Conservation (phyloP, 1,139 yeast genomes). For the Sugiyamaella xylanicola region DNA sequence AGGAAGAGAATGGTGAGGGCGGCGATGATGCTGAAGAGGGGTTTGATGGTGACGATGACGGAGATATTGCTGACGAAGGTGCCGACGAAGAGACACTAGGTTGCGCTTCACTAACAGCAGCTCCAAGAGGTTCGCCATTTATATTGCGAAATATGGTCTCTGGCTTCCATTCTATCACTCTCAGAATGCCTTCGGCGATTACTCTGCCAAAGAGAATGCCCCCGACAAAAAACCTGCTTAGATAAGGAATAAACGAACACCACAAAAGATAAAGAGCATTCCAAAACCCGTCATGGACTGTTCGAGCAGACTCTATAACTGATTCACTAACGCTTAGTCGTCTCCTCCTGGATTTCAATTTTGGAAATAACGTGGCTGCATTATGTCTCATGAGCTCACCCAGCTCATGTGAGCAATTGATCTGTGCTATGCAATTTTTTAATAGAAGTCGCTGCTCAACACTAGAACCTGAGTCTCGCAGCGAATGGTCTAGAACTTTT, state of each 20-base stretch:
- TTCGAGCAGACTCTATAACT: slow-evolving; percentile 34
- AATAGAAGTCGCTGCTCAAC: slow-evolving; percentile 24
- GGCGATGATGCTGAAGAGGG: no score
- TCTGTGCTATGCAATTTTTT: slow-evolving; percentile 38
- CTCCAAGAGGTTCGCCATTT: no score
- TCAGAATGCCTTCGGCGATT: slow-evolving; percentile 43
- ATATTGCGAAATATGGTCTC: slow-evolving; percentile 15
- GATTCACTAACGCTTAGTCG: slow-evolving; percentile 34
- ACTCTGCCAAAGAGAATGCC: slow-evolving; percentile 31
- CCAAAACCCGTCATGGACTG: slow-evolving; percentile 31
- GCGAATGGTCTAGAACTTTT: slow-evolving; percentile 30
- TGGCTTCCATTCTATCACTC: slow-evolving; percentile 44
- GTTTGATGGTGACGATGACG: no score
- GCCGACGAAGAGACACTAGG: no score
- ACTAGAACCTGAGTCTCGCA: slow-evolving; percentile 14
- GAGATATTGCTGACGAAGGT: no score
- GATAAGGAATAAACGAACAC: slow-evolving; percentile 24
- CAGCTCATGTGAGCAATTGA: slow-evolving; percentile 42
- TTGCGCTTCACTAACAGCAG: no score
- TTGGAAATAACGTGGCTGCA: slow-evolving; percentile 38
- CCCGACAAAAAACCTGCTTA: slow-evolving; percentile 26
- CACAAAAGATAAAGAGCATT: slow-evolving; percentile 22
- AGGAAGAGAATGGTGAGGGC: neutral
- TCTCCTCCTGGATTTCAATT: slow-evolving; percentile 28
- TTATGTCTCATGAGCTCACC: slow-evolving; percentile 37